Evolutionary conservation across 2,329 filamentous ascomycete genomes (phyloP).

Genomic region (Botrytis hyacinthi): DNA sequence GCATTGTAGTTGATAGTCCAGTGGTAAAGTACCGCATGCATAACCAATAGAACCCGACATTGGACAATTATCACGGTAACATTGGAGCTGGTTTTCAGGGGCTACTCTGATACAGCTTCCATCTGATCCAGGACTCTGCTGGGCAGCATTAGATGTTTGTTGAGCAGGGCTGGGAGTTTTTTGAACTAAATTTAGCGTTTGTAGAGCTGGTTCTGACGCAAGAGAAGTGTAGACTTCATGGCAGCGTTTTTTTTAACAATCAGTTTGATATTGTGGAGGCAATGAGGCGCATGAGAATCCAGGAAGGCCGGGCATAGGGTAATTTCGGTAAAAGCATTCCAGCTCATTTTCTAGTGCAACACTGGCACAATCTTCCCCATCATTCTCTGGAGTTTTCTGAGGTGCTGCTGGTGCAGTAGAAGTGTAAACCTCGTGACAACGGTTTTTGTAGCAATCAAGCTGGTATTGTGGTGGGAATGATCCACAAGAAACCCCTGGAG

Average conservation of each 20-base stretch:
- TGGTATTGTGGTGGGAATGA: no score
- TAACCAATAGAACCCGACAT: not conserved
- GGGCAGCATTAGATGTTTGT: not conserved
- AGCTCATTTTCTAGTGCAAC: no score
- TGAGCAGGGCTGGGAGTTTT: not conserved
- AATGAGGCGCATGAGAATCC: constrained; percentile 1
- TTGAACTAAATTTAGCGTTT: not conserved
- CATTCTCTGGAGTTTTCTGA: no score
- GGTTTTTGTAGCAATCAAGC: no score
- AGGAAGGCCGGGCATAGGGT: not conserved
- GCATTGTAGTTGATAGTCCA: not conserved
- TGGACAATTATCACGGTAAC: not conserved
- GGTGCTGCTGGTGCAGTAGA: no score
- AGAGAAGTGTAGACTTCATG: not conserved
- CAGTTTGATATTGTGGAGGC: not conserved
- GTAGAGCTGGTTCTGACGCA: not conserved
- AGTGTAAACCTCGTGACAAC: no score
- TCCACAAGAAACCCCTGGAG: no score
- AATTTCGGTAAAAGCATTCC: no score
- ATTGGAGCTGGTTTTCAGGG: not conserved
- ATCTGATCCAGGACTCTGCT: not conserved
- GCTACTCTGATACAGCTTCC: not conserved
- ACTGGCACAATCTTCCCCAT: no score
- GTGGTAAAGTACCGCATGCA: not conserved
- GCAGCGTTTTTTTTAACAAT: not conserved